Conservation (phyloP, 176 grass and related monocot species). For the Leersia perrieri region DNA sequence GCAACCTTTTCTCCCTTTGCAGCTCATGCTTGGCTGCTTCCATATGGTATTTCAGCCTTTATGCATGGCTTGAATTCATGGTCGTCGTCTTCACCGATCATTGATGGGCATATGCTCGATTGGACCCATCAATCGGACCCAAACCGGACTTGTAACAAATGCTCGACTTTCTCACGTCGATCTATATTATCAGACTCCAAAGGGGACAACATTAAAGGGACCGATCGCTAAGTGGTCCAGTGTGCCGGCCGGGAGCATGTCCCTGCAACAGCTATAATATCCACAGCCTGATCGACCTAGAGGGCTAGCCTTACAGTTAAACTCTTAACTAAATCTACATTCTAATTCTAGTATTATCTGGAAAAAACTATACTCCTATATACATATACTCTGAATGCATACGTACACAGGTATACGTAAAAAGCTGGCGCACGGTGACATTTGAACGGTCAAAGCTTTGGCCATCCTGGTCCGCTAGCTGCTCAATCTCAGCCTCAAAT, state of each 20-base stretch:
- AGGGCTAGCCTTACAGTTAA: not conserved
- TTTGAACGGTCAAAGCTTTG: not conserved
- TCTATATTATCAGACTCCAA: not conserved
- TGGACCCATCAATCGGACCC: not conserved
- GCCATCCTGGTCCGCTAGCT: not conserved
- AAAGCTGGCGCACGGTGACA: not conserved
- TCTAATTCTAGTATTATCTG: no score
- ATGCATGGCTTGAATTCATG: not conserved
- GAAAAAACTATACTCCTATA: no score
- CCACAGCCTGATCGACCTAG: not conserved
- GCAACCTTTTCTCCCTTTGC: not conserved
- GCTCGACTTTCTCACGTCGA: not conserved
- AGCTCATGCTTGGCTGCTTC: conserved; percentile 19
- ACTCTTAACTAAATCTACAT: not conserved
- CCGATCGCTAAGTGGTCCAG: not conserved
- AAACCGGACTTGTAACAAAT: not conserved
- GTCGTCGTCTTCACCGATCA: not conserved
- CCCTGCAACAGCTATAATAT: not conserved
- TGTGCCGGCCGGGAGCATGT: not conserved
- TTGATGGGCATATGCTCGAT: not conserved
- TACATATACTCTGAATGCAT: no score
- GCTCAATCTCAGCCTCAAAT: not conserved
- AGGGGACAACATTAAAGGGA: not conserved
- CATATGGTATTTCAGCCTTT: not conserved
- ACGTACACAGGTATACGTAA: not conserved